Evolutionary conservation across 139 green algal genomes (phyloP).

Genomic region (Limnomonas spitsbergensis): DNA sequence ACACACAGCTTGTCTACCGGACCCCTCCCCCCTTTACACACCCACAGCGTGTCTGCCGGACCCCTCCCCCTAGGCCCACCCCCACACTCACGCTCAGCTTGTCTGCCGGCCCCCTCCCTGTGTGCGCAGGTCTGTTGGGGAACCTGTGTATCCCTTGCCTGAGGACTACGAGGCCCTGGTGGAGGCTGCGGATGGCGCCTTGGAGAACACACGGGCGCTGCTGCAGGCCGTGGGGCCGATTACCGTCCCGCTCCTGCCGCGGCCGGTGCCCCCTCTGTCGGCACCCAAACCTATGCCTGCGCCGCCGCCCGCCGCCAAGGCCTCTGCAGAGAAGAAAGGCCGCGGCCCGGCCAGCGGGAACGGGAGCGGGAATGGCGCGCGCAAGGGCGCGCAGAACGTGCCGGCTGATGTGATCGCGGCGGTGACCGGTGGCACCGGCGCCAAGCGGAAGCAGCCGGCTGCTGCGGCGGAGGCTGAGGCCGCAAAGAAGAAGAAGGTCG

Average conservation of each 20-base stretch:
- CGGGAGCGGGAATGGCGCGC: background rate
- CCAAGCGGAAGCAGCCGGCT: too few species aligned
- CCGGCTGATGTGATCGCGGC: background rate
- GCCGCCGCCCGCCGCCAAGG: too few species aligned
- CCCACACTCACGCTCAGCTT: too few species aligned
- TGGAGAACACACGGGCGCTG: conserved; percentile 5
- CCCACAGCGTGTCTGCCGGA: too few species aligned
- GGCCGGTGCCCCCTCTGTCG: background rate
- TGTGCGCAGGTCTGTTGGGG: background rate
- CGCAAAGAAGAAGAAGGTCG: too few species aligned
- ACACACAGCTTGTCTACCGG: too few species aligned
- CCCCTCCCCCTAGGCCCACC: too few species aligned
- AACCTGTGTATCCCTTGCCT: background rate
- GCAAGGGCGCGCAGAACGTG: background rate
- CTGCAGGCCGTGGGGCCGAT: conserved; percentile 15
- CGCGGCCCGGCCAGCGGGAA: background rate
- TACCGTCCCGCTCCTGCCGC: background rate
- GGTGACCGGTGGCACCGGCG: background rate
- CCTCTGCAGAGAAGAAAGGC: background rate
- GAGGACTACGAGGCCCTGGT: conserved; percentile 2
- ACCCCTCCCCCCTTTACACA: too few species aligned
- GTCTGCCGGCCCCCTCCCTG: too few species aligned
- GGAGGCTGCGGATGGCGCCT: background rate
- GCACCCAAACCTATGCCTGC: background rate
- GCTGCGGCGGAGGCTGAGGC: too few species aligned